These are phyloP conservation scores for Globisporangium irregulare DNA, from an alignment of 352 stramenopile species.

Conservation along the genomic window DNA sequence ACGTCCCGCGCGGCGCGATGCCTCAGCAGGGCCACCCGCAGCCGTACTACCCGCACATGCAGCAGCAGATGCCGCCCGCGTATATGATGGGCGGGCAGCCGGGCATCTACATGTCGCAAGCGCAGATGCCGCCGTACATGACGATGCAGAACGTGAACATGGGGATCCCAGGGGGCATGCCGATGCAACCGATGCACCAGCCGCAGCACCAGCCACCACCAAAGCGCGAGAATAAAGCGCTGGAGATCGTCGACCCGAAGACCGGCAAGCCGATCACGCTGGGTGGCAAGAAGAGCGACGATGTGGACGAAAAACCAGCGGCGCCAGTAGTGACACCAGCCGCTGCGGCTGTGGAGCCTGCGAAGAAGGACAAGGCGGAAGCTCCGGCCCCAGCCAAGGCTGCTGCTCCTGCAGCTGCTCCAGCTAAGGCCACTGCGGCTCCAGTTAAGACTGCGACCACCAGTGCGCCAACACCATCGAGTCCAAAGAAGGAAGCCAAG, in stretches of 20 bases:
- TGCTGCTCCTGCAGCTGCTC: slow-evolving; percentile 8
- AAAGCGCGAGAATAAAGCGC: slow-evolving; percentile 46
- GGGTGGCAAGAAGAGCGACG: slow-evolving; percentile 14
- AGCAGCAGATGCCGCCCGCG: slow-evolving; percentile 28
- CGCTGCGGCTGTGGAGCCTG: slow-evolving; percentile 8
- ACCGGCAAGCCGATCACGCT: slow-evolving; percentile 11
- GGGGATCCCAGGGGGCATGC: slow-evolving; percentile 39
- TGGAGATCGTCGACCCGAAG: slow-evolving; percentile 33
- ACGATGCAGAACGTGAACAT: slow-evolving; percentile 46
- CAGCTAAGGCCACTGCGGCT: slow-evolving; percentile 9
- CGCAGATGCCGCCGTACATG: slow-evolving; percentile 34
- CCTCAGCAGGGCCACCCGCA: slow-evolving; percentile 25
- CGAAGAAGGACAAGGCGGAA: slow-evolving; percentile 14
- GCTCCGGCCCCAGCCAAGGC: neutral
- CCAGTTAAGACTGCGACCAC: neutral
- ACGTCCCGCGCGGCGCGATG: slow-evolving; percentile 38
- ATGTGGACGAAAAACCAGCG: neutral
- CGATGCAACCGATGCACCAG: slow-evolving; percentile 25
- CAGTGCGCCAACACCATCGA: slow-evolving; percentile 13
- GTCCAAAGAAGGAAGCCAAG: slow-evolving; percentile 16
- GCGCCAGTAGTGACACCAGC: neutral
- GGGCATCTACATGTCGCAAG: slow-evolving; percentile 21
- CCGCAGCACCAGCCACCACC: slow-evolving; percentile 30
- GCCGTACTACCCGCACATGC: slow-evolving; percentile 44
- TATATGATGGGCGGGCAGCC: slow-evolving; percentile 52